Evolutionary conservation across 2,329 filamentous ascomycete genomes (phyloP).

Genomic region (Aureobasidium musti): DNA sequence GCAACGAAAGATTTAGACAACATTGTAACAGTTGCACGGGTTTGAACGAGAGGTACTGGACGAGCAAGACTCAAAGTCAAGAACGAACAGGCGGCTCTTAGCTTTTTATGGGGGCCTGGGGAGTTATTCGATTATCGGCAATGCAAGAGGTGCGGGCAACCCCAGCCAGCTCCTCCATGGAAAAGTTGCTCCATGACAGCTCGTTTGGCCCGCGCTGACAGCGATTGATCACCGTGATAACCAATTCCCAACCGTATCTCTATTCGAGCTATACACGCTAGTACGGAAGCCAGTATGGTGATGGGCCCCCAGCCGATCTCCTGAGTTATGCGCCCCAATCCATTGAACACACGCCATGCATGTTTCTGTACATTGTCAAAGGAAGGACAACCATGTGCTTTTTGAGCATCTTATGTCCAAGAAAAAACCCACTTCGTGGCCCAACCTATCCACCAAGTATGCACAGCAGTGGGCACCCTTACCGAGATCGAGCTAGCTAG

Average conservation of each 20-base stretch:
- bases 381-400: neutral
- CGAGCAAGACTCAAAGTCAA: neutral
- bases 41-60: slow-evolving; percentile 2
- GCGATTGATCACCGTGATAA: slow-evolving; percentile 21
- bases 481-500: slow-evolving; percentile 1
- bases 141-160: slow-evolving; percentile 17
- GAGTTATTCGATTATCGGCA: slow-evolving; percentile 5
- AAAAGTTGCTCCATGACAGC: slow-evolving; percentile 15
- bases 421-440: neutral
- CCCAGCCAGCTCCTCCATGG: neutral
- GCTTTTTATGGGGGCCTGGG: neutral
- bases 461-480: neutral
- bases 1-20: slow-evolving; percentile 29
- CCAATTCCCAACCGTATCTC: slow-evolving; percentile 18
- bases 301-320: neutral
- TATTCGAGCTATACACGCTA: neutral
- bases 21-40: slow-evolving; percentile 1
- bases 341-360: neutral
- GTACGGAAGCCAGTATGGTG: neutral
- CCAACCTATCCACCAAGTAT: neutral
- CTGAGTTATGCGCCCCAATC: neutral
- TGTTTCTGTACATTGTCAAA: neutral
- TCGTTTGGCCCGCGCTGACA: slow-evolving; percentile 1
- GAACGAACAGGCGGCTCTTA: slow-evolving; percentile 7
- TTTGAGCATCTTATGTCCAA: neutral